These are phyloP conservation scores for Isabelozyma pseudorhagii DNA, from an alignment of 805 yeast genomes.

Conservation along the genomic window DNA sequence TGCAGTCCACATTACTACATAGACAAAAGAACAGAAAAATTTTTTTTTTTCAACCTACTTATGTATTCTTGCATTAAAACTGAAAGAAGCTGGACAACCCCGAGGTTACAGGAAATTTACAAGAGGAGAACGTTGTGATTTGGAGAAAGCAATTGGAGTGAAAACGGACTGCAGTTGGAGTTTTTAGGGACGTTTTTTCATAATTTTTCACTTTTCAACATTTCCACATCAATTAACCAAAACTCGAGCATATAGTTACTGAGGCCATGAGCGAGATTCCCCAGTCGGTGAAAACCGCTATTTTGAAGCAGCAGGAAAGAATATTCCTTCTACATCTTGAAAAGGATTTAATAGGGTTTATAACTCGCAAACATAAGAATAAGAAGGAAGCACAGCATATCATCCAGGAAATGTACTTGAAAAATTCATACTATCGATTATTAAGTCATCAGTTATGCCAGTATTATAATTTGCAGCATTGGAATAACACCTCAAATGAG, in stretches of 20 bases:
- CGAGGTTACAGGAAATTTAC: too few relatives aligned
- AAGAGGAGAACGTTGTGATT: too few relatives aligned
- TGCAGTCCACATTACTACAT: too few relatives aligned
- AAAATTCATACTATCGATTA: conserved; percentile 68
- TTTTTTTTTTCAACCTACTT: too few relatives aligned
- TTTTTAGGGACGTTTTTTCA: neutral
- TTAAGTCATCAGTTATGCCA: conserved; percentile 70
- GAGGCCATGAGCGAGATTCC: conserved; percentile 10
- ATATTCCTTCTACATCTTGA: conserved; percentile 18
- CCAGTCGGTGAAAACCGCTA: conserved; percentile 12
- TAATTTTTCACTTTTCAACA: neutral
- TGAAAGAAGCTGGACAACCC: too few relatives aligned
- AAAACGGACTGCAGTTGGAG: neutral
- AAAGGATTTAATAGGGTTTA: conserved; percentile 15
- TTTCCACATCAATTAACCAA: neutral
- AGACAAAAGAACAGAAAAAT: too few relatives aligned
- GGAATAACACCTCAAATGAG: conserved; percentile 18
- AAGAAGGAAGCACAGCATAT: conserved; percentile 17
- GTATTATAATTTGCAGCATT: conserved; percentile 59
- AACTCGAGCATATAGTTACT: neutral
- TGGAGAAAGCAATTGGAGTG: neutral
- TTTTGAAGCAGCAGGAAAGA: conserved; percentile 18
- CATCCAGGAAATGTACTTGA: conserved; percentile 29
- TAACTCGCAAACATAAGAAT: conserved; percentile 2
- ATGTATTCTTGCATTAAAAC: too few relatives aligned